A percentile compares a stretch with the other conserved stretches of the same genome.
Evolutionary conservation across 2,329 filamentous ascomycete genomes (phyloP).

Genomic region (Ophiostoma angusticollis): DNA sequence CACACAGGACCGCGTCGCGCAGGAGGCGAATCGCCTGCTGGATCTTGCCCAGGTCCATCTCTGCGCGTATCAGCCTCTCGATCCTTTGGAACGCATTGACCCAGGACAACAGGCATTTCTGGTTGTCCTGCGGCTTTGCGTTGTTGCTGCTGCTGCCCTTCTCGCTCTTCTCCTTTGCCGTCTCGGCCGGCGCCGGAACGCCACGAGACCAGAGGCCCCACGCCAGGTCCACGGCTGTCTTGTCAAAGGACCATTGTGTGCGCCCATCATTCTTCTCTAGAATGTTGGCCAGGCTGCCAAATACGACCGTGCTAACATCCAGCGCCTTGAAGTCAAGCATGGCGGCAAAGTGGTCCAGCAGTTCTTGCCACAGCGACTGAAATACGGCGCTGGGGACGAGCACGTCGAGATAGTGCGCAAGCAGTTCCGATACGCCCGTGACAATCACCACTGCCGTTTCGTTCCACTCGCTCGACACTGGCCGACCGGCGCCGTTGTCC

Average conservation of each 20-base stretch:
- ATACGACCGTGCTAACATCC: conserved; percentile 60
- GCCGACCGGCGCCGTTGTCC: conserved; percentile 26
- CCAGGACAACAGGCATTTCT: conserved; percentile 78
- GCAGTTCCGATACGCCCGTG: conserved; percentile 57
- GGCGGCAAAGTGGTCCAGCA: conserved; percentile 55
- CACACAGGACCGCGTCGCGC: conserved; percentile 56
- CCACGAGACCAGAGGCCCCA: conserved; percentile 60
- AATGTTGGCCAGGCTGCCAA: conserved; percentile 53
- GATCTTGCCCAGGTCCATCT: conserved; percentile 50
- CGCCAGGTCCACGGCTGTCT: conserved; percentile 42
- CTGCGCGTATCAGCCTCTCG: conserved; percentile 57
- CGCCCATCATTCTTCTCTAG: conserved; percentile 38
- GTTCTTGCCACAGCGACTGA: conserved; percentile 58
- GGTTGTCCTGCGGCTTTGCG: conserved; percentile 48
- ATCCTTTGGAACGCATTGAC: conserved; percentile 62
- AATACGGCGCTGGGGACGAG: conserved; percentile 56
- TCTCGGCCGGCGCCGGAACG: conserved; percentile 38
- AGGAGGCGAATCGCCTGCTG: conserved; percentile 59
- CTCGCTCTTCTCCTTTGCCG: conserved; percentile 7
- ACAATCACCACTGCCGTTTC: conserved; percentile 65
- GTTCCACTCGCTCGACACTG: conserved; percentile 47
- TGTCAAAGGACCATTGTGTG: conserved; percentile 31
- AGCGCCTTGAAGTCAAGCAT: conserved; percentile 50
- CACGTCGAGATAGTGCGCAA: conserved; percentile 64
- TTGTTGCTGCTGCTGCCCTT: conserved; percentile 20